Evolutionary conservation across 257 asterid species (phyloP).

Genomic region (Echium plantagineum): DNA sequence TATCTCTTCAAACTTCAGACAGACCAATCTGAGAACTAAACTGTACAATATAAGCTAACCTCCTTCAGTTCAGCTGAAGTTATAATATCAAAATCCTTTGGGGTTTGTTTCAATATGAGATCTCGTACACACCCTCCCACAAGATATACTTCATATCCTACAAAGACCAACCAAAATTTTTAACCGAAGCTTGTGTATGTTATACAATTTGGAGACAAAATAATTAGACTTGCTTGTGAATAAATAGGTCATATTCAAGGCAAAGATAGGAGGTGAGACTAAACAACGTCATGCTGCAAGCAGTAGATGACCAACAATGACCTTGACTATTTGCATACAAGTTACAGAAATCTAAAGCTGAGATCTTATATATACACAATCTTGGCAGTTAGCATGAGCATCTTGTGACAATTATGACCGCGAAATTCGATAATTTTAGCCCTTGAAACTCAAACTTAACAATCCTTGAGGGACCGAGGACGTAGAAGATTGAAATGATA

Average conservation of each 20-base stretch:
- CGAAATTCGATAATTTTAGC: too few species aligned
- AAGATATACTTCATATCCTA: constrained; percentile 81
- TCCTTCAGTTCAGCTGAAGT: constrained; percentile 78
- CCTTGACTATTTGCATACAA: too few species aligned
- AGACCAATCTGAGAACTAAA: background rate
- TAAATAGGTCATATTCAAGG: too few species aligned
- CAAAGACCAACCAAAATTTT: constrained; percentile 4
- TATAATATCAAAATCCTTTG: constrained; percentile 73
- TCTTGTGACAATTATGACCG: too few species aligned
- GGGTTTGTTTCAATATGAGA: constrained; percentile 51
- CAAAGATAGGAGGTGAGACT: too few species aligned
- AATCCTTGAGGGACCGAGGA: background rate
- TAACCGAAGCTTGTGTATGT: background rate
- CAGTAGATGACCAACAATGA: too few species aligned
- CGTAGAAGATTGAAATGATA: background rate
- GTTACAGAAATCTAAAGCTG: too few species aligned
- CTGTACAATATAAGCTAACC: constrained; percentile 21
- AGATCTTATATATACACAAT: too few species aligned
- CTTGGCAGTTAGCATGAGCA: too few species aligned
- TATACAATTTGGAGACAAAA: background rate
- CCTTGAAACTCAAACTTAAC: too few species aligned
- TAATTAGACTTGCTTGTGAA: background rate
- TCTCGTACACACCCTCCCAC: constrained; percentile 94
- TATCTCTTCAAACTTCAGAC: background rate
- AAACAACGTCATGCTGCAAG: too few species aligned